phyloP scores from a whole-genome alignment of 805 yeast species.

The Metschnikowia vanudenii region DNA sequence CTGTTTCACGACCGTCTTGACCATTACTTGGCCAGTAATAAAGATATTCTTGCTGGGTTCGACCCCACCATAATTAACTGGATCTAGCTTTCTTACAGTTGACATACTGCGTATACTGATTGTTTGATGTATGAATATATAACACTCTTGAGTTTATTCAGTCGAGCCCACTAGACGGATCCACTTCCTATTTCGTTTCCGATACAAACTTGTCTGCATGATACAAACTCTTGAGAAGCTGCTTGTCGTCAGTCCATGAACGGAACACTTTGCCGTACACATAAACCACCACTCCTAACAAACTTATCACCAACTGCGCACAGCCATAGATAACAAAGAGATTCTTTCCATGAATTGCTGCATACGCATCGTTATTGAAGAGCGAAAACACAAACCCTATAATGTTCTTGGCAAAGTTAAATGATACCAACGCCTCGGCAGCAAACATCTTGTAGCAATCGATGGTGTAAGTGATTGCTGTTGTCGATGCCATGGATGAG shows the following conservation, averaged over 20 bases:
- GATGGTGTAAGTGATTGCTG: slow-evolving; percentile 58
- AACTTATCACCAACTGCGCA: slow-evolving; percentile 47
- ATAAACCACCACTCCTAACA: slow-evolving; percentile 51
- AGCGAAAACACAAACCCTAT: slow-evolving; percentile 56
- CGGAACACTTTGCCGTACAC: slow-evolving; percentile 52
- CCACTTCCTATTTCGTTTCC: neutral
- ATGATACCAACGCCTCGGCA: slow-evolving; percentile 55
- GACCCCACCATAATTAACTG: slow-evolving; percentile 8
- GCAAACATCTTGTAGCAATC: slow-evolving; percentile 59
- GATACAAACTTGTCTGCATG: slow-evolving; percentile 3
- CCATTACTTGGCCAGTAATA: slow-evolving; percentile 31
- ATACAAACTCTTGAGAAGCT: slow-evolving; percentile 41
- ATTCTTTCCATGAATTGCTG: slow-evolving; percentile 41
- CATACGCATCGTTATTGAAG: slow-evolving; percentile 50
- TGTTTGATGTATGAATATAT: too few relatives aligned
- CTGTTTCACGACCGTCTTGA: slow-evolving; percentile 44
- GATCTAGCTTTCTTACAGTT: neutral
- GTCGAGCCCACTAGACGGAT: too few relatives aligned
- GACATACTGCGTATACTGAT: too few relatives aligned
- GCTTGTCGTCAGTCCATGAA: slow-evolving; percentile 50
- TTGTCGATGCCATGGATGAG: slow-evolving; percentile 58
- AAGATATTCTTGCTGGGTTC: slow-evolving; percentile 4
- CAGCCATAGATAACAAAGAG: slow-evolving; percentile 53
- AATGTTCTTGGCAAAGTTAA: slow-evolving; percentile 53
- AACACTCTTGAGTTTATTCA: neutral